These are phyloP conservation scores for Gossypium thurberi DNA, from an alignment of 345 rosid genomes.

Conservation along the genomic window DNA sequence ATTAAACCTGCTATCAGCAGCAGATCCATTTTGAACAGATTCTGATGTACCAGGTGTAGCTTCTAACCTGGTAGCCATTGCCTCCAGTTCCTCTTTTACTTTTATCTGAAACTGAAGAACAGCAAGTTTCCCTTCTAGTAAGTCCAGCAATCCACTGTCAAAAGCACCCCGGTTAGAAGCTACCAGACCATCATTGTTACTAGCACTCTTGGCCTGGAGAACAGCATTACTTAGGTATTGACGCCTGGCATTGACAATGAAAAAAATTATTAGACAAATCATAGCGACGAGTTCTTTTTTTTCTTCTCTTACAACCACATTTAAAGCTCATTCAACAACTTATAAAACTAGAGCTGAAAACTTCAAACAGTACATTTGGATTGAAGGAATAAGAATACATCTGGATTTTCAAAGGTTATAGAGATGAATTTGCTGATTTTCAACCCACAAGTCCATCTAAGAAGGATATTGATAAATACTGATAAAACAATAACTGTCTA, in stretches of 20 bases:
- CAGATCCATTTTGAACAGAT: slow-evolving; percentile 42
- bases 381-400: background rate
- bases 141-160: slow-evolving; percentile 80
- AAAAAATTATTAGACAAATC: slow-evolving; percentile 21
- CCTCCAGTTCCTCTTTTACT: slow-evolving; percentile 74
- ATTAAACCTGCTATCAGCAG: slow-evolving; percentile 31
- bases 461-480: background rate
- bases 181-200: slow-evolving; percentile 46
- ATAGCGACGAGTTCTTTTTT: background rate
- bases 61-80: slow-evolving; percentile 55
- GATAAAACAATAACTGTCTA: slow-evolving; percentile 13
- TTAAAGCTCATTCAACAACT: background rate
- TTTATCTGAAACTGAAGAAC: slow-evolving; percentile 91
- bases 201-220: slow-evolving; percentile 90
- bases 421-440: background rate
- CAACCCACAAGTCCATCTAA: background rate
- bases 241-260: slow-evolving; percentile 47
- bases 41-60: slow-evolving; percentile 46
- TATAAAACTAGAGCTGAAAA: background rate
- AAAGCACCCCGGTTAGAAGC: slow-evolving; percentile 47
- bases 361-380: background rate
- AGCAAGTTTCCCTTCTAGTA: slow-evolving; percentile 92
- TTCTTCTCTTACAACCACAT: background rate
- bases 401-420: background rate
- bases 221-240: slow-evolving; percentile 88